phyloP scores from a whole-genome alignment of 345 rosid species.

The Salix suchowensis region DNA sequence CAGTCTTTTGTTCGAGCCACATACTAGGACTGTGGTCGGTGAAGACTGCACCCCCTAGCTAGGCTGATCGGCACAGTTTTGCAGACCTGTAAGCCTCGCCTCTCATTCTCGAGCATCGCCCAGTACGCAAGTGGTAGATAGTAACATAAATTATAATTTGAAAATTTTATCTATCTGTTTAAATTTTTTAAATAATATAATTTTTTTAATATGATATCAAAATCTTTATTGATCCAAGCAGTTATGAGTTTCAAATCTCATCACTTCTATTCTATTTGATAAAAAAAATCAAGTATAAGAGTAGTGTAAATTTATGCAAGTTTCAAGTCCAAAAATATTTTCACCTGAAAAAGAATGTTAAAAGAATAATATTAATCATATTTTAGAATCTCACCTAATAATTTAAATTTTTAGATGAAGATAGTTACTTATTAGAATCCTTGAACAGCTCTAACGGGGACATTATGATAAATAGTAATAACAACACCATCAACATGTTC shows the following conservation, averaged over 20 bases:
- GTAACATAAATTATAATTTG: too few relatives aligned
- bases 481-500: not conserved
- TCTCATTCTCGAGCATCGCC: not conserved
- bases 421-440: not conserved
- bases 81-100: not conserved
- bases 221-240: too few relatives aligned
- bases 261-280: fast-evolving
- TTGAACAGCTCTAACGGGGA: not conserved
- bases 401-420: too few relatives aligned
- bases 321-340: too few relatives aligned
- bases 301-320: too few relatives aligned
- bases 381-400: too few relatives aligned
- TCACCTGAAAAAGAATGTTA: too few relatives aligned
- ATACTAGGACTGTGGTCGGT: not conserved
- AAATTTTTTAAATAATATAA: fast-evolving
- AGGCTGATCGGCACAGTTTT: not conserved
- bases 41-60: not conserved
- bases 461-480: not conserved
- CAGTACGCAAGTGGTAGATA: too few relatives aligned
- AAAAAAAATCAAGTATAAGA: too few relatives aligned
- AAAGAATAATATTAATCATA: too few relatives aligned
- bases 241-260: fast-evolving
- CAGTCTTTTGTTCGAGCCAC: not conserved
- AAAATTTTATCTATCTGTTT: too few relatives aligned
- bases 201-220: too few relatives aligned